phyloP scores from a whole-genome alignment of 257 asterid genomes.

The Solanum neorickii region DNA sequence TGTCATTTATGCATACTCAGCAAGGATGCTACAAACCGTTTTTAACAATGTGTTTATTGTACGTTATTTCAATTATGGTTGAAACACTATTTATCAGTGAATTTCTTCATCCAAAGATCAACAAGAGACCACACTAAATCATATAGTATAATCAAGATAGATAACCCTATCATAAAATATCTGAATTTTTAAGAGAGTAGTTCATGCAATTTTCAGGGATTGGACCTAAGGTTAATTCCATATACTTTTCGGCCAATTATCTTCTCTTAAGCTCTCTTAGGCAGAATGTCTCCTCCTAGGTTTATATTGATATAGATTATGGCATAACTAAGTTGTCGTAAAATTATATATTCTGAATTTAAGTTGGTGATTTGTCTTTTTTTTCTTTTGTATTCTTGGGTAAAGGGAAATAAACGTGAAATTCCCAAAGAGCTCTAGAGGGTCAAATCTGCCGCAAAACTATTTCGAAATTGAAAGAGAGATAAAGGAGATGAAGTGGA shows the following conservation, averaged over 20 bases:
- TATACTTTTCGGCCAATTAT: background rate
- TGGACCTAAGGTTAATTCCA: background rate
- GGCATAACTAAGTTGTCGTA: background rate
- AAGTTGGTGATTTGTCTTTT: background rate
- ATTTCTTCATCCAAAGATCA: background rate
- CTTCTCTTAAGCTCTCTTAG: background rate
- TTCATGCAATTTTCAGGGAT: background rate
- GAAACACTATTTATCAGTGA: background rate
- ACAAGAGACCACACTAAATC: background rate
- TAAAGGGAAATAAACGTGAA: slow-evolving; percentile 45
- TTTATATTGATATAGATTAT: background rate
- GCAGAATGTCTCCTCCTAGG: background rate
- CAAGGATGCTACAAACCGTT: background rate
- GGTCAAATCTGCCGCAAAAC: slow-evolving; percentile 16
- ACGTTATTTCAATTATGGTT: background rate
- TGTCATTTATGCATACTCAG: background rate
- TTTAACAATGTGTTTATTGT: background rate
- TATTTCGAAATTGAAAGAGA: slow-evolving; percentile 30
- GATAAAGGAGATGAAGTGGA: slow-evolving; percentile 43
- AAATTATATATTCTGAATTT: background rate
- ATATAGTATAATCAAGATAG: background rate
- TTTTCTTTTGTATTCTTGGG: background rate
- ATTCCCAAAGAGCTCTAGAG: slow-evolving; percentile 42
- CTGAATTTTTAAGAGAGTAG: background rate
- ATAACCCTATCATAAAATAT: background rate